Base-by-base conservation (phyloP, 75 land plant species). In the Larix kaempferi region DNA sequence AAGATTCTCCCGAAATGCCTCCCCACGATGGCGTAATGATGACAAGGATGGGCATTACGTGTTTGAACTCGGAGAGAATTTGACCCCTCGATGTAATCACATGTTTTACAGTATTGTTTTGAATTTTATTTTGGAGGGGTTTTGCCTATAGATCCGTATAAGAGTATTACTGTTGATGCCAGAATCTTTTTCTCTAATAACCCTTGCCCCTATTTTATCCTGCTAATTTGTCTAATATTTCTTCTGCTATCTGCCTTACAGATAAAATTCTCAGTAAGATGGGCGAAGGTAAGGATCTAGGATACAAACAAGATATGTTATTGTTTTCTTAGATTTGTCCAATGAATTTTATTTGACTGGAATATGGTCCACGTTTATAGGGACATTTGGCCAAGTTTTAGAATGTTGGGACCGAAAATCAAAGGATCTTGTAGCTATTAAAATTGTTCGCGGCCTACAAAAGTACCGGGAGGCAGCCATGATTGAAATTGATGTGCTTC, bases 321-420 rank as follows among this genome's bases (percentile, higher is more conserved):
- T 11, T 10, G 0, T 19, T 39, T 2, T 26, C 2, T 11, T 39
- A 39, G 6, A 39, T 35, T 67, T 17, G 2, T 69, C 7, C 8
- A 62, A 2, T 27, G 1, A 2, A 12, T 66, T 14, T 1, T 35
- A 14, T 49, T 73, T 41, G 22, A 15, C 27, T 56, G 15, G 21
- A 26, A 25, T 13, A 4, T 65, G 8, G 41, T 39, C n/a, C n/a
- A 69, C 69, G 65, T 17, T 57, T 85, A 83, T 87, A 94, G 96
- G 96, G 29, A 94, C 97, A 23, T 94, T 94, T 92, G 97, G 97
- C 6, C 89, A 89, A 77, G 97, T 94, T 26, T 74, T 94, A 79
- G 95, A 94, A 81, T 94, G 97, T 80, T 94, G 93, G 93, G 97
- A 94, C 58, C 82, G 95, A 57, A 89, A 89, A 79, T 82, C 58